Conservation (phyloP, 441 rosid species). For the Theobroma grandiflorum region DNA sequence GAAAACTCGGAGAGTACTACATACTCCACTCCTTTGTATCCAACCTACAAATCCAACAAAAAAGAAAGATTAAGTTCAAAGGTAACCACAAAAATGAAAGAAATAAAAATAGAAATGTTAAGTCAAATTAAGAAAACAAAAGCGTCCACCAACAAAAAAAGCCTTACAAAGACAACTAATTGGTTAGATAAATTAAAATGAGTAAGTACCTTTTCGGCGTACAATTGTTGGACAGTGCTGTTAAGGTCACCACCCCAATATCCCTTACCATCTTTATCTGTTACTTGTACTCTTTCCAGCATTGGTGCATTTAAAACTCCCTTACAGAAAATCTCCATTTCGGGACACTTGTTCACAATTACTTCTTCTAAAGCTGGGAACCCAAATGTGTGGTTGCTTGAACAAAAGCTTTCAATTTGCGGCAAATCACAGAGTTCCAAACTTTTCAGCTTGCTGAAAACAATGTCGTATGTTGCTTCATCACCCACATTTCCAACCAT, state of each 20-base stretch:
- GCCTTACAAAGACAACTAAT: too few relatives aligned
- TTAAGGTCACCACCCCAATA: not conserved
- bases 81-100: too few relatives aligned
- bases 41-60: not conserved
- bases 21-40: not conserved
- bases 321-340: slow-evolving; percentile 21
- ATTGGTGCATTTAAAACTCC: not conserved
- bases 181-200: too few relatives aligned
- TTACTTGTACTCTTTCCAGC: not conserved
- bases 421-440: slow-evolving; percentile 24
- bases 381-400: not conserved
- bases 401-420: slow-evolving; percentile 34
- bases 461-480: not conserved
- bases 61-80: too few relatives aligned
- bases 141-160: too few relatives aligned
- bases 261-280: not conserved
- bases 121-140: too few relatives aligned
- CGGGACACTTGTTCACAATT: slow-evolving; percentile 26
- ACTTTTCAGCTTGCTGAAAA: slow-evolving; percentile 21
- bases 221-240: not conserved
- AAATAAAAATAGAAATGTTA: too few relatives aligned
- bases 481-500: not conserved
- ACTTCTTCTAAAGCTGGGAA: slow-evolving; percentile 23
- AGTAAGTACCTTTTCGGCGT: not conserved
- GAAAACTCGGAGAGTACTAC: not conserved